Conservation (phyloP, 2,329 filamentous ascomycete genomes). For the Diaporthe sp. region DNA sequence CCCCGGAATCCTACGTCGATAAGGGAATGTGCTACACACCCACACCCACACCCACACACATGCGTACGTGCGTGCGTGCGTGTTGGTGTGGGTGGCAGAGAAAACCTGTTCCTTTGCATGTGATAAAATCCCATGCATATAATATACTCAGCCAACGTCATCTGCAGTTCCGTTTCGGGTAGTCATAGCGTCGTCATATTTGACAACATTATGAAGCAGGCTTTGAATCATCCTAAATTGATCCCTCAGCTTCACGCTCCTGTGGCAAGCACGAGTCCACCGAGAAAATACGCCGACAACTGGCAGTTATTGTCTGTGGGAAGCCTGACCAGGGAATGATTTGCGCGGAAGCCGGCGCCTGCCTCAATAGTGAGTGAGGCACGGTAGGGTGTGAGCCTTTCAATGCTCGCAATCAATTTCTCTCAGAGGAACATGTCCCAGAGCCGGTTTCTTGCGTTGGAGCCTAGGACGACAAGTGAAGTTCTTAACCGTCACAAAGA, state of each 20-base stretch:
- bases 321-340: background rate
- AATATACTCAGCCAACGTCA: background rate
- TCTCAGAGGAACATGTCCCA: background rate
- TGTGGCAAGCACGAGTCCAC: too few species aligned
- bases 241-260: background rate
- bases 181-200: constrained; percentile 7
- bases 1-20: background rate
- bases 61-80: too few species aligned
- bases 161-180: background rate
- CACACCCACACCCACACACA: background rate
- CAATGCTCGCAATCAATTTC: background rate
- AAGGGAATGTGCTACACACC: background rate
- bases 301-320: background rate
- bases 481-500: too few species aligned
- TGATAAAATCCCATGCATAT: constrained; percentile 9
- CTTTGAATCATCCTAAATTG: background rate
- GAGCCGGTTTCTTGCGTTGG: background rate
- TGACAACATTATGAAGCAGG: background rate
- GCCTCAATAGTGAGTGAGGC: background rate
- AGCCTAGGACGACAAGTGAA: too few species aligned
- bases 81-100: background rate
- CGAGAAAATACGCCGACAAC: background rate
- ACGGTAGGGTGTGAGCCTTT: background rate
- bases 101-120: constrained; percentile 14
- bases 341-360: background rate